Evolutionary conservation across 768 basidiomycete genomes (phyloP).

Genomic region (Tricholoma sp.): DNA sequence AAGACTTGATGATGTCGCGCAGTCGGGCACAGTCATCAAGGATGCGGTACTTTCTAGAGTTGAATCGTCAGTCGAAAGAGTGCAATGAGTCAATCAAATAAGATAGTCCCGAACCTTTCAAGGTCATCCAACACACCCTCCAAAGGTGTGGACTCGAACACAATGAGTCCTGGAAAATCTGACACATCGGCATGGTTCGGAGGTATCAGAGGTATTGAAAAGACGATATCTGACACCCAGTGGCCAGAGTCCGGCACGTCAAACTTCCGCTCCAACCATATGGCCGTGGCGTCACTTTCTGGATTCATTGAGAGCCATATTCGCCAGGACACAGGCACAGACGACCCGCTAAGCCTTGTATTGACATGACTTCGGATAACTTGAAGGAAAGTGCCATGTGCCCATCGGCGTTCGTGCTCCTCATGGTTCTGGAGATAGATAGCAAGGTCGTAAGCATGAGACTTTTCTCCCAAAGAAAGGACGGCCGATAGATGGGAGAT

Average conservation of each 20-base stretch:
- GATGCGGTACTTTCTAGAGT: conserved; percentile 57
- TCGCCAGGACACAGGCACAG: conserved; percentile 44
- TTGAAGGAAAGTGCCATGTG: conserved; percentile 63
- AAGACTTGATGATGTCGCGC: conserved; percentile 52
- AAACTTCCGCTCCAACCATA: conserved; percentile 78
- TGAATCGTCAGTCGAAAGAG: conserved; percentile 5
- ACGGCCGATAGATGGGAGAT: conserved; percentile 3
- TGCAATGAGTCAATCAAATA: not conserved
- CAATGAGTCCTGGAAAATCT: conserved; percentile 58
- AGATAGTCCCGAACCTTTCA: conserved; percentile 45
- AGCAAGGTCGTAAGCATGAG: conserved; percentile 10
- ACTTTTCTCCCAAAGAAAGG: not conserved
- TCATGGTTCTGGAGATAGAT: conserved; percentile 53
- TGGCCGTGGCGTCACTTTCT: conserved; percentile 69
- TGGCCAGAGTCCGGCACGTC: conserved; percentile 57
- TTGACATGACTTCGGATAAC: conserved; percentile 36
- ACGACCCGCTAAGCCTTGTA: conserved; percentile 21
- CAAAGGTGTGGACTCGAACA: conserved; percentile 73
- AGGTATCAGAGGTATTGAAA: conserved; percentile 50
- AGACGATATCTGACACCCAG: conserved; percentile 57
- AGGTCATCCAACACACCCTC: conserved; percentile 59
- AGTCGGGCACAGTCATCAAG: conserved; percentile 71
- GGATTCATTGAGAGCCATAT: conserved; percentile 75
- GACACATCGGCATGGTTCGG: conserved; percentile 12
- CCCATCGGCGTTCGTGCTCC: conserved; percentile 71